Evolutionary conservation across 176 grass and related monocot species (phyloP).

Genomic region (Eleusine coracana): DNA sequence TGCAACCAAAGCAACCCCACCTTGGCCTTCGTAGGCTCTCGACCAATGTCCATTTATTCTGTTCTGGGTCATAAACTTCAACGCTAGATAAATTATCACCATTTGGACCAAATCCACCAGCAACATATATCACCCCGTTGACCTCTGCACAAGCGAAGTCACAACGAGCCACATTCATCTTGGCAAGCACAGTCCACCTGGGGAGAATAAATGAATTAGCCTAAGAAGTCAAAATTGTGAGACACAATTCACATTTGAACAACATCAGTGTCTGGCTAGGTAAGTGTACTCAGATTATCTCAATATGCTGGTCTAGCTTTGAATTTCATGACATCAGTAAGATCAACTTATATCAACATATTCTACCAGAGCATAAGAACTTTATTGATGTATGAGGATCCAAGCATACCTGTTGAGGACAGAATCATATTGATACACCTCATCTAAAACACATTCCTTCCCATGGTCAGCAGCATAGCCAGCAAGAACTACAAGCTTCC

Average conservation of each 20-base stretch:
- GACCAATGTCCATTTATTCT: constrained; percentile 68
- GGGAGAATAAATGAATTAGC: constrained; percentile 31
- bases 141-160: constrained; percentile 82
- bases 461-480: constrained; percentile 66
- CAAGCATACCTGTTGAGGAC: constrained; percentile 72
- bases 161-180: constrained; percentile 84
- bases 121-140: constrained; percentile 75
- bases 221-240: constrained; percentile 10
- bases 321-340: constrained; percentile 7
- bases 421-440: constrained; percentile 85
- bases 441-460: constrained; percentile 64
- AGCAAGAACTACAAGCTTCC: constrained; percentile 72
- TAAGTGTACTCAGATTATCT: constrained; percentile 21
- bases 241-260: background rate
- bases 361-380: background rate
- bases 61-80: constrained; percentile 74
- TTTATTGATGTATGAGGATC: constrained; percentile 13
- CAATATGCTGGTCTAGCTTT: constrained; percentile 2
- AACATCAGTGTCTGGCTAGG: background rate
- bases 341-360: background rate
- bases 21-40: constrained; percentile 71
- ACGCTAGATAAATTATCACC: constrained; percentile 88
- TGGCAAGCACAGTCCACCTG: constrained; percentile 78
- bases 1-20: constrained; percentile 88
- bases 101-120: constrained; percentile 68